Evolutionary conservation across 495 filamentous ascomycete species (phyloP).

Genomic region (Daldinia decipiens): DNA sequence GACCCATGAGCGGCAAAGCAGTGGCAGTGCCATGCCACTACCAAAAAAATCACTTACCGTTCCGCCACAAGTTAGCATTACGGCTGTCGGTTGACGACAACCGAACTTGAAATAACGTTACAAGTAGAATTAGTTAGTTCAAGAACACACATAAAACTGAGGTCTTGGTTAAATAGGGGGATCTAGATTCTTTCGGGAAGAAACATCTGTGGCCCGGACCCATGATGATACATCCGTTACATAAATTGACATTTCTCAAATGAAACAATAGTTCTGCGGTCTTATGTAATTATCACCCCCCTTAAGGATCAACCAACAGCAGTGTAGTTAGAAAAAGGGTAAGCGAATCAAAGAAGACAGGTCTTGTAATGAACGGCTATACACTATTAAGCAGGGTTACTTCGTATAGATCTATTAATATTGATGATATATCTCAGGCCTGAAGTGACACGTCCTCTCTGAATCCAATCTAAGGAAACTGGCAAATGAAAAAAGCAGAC

Average conservation of each 20-base stretch:
- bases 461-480: too few species aligned
- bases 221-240: neutral
- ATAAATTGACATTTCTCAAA: neutral
- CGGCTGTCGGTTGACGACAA: constrained; percentile 2
- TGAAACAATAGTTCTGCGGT: neutral
- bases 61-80: neutral
- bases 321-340: too few species aligned
- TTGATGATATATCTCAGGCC: too few species aligned
- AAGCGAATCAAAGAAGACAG: too few species aligned
- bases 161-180: neutral
- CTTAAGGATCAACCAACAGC: neutral
- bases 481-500: too few species aligned
- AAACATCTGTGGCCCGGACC: neutral
- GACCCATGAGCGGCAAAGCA: neutral
- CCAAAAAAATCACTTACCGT: too few species aligned
- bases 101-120: neutral
- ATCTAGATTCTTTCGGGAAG: neutral
- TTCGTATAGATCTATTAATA: too few species aligned
- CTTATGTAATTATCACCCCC: neutral
- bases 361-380: too few species aligned
- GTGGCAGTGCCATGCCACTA: neutral
- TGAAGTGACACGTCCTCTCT: too few species aligned
- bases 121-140: neutral
- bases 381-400: too few species aligned
- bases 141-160: neutral